Base-by-base conservation (phyloP, 2,329 filamentous ascomycete genomes). In the Massarina eburnea region DNA sequence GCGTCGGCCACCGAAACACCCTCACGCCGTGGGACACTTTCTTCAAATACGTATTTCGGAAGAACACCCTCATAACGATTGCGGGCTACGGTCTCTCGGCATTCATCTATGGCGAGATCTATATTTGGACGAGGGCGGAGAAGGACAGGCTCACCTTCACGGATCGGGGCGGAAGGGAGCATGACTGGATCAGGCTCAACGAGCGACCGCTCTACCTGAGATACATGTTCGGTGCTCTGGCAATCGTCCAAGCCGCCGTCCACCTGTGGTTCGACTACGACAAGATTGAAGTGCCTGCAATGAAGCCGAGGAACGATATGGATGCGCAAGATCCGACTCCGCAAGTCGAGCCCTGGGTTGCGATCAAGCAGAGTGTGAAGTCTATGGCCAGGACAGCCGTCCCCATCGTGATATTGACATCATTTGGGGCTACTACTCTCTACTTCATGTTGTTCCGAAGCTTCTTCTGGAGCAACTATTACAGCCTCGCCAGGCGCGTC, bases 131-230 rank as follows among this genome's bases (percentile, higher is more conserved):
- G 3, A 76, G 80, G 41, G 74, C 83, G 18, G 73, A 75, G 15
- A 71, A 72, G 30, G 78, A 80, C 41, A 83, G 85, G 50, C 76
- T 96, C 43, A 79, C 80, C 52, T 88, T 87, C 80, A 83, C 95
- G 55, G 87, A 86, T 43, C 80, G 83, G 55, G 81, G 80, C 49
- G 81, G 80, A 48, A 83, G 81, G 68, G 64, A 73, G 9, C 76
- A 80, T 55, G 89, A 94, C 66, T 81, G 91, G 27, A 80, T 86
- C 17, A 80, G 83, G 41, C 73, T 96, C 47, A 97, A 97, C 66
- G 92, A 97, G 75, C 82, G 88, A 54, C 86, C 90, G 1, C 80
- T 97, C 20, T 94, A 91, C 65, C 76, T 96, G 40, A 84, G 88
- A 26, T 81, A 80, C 48, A 84, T 88, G 60, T 81, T 94, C 54